A percentile compares a stretch with the other conserved stretches of the same genome.
Evolutionary conservation across 1,284 basidiomycete species (phyloP).

Genomic region (Cutaneotrichosporon cavernicola): DNA sequence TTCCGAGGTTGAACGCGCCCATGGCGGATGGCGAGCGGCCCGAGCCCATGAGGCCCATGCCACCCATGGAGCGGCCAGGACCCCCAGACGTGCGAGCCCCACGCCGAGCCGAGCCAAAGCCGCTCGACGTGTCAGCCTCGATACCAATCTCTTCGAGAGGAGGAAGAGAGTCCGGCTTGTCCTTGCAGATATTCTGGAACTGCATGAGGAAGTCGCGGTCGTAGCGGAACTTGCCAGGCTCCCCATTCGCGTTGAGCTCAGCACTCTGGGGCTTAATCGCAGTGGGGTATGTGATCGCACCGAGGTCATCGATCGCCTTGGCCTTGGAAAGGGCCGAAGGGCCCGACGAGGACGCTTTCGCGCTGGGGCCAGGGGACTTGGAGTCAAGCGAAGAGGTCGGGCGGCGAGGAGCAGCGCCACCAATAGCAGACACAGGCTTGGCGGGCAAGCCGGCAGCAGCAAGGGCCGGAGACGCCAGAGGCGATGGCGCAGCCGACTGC

Average conservation of each 20-base stretch:
- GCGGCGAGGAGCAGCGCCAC: constrained; percentile 38
- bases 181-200: constrained; percentile 93
- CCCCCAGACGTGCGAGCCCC: constrained; percentile 37
- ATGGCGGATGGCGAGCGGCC: constrained; percentile 23
- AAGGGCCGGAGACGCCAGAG: constrained; percentile 45
- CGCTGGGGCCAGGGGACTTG: constrained; percentile 46
- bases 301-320: constrained; percentile 78
- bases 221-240: constrained; percentile 91
- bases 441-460: constrained; percentile 50
- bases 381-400: constrained; percentile 70
- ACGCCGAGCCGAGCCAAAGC: constrained; percentile 38
- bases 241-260: constrained; percentile 78
- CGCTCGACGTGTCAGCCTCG: constrained; percentile 63
- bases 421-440: constrained; percentile 47
- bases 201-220: constrained; percentile 97
- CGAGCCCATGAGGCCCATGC: constrained; percentile 53
- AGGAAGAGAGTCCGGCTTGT: constrained; percentile 87
- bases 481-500: constrained; percentile 38
- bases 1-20: constrained; percentile 62
- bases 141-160: constrained; percentile 89
- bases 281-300: constrained; percentile 75
- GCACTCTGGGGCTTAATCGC: constrained; percentile 77
- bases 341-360: constrained; percentile 22
- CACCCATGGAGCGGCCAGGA: constrained; percentile 58
- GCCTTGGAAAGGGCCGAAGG: constrained; percentile 71